Percentiles rank a stretch among this genome's conserved stretches.
phyloP scores from a whole-genome alignment of 306 rosid genomes.

The Fagus crenata region DNA sequence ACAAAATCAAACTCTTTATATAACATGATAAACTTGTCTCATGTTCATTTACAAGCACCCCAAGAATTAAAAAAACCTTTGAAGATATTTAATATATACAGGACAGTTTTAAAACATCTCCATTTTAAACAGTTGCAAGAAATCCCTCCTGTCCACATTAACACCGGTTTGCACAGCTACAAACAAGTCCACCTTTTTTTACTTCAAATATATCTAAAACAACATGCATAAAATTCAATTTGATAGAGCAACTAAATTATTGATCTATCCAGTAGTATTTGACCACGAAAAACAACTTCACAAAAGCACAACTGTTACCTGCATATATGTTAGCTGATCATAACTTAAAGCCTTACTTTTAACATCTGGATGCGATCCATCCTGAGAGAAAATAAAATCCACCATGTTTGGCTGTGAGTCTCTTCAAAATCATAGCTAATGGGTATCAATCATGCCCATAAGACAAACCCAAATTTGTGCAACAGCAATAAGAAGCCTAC shows the following conservation, averaged over 20 bases:
- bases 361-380: conserved; percentile 72
- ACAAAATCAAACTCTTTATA: background rate
- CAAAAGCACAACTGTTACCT: conserved; percentile 43
- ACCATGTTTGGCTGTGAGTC: conserved; percentile 19
- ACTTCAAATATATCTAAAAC: background rate
- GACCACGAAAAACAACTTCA: background rate
- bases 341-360: conserved; percentile 79
- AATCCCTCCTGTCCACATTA: background rate
- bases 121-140: background rate
- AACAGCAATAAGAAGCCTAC: conserved; percentile 26
- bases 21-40: background rate
- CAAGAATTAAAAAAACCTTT: background rate
- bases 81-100: background rate
- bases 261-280: background rate
- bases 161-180: background rate
- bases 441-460: conserved; percentile 9
- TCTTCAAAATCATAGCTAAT: conserved; percentile 24
- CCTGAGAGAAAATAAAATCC: conserved; percentile 47
- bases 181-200: background rate
- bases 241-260: background rate
- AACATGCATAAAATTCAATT: background rate
- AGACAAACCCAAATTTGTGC: conserved; percentile 22
- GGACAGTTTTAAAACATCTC: background rate
- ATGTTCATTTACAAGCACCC: background rate
- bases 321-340: conserved; percentile 78